Percentiles rank a stretch among this genome's conserved stretches.
These are phyloP conservation scores for Penicillium brevicompactum DNA, from an alignment of 2,329 filamentous ascomycete genomes.

Conservation along the genomic window DNA sequence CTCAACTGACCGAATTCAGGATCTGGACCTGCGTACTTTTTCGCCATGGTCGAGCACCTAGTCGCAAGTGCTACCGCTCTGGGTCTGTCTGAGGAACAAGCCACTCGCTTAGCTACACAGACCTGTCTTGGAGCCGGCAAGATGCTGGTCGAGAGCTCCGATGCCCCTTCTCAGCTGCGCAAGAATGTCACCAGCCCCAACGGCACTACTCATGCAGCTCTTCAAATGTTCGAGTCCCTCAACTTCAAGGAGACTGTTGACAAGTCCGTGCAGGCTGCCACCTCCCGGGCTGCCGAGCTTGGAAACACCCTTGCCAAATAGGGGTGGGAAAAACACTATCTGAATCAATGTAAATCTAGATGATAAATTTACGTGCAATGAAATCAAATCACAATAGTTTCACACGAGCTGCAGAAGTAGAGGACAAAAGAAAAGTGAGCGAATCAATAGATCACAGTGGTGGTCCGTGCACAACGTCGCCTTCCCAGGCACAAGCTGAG, in stretches of 20 bases:
- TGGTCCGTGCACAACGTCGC: slow-evolving; percentile 7
- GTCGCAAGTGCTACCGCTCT: slow-evolving; percentile 35
- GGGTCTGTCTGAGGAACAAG: slow-evolving; percentile 36
- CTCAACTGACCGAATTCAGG: slow-evolving; percentile 20
- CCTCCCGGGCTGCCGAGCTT: slow-evolving; percentile 33
- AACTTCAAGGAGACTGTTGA: slow-evolving; percentile 34
- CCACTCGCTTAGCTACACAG: slow-evolving; percentile 35
- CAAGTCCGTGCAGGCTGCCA: slow-evolving; percentile 36
- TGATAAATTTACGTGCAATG: background rate
- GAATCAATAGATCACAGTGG: background rate
- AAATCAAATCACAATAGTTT: background rate
- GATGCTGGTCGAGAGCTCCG: slow-evolving; percentile 35
- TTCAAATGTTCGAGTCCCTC: slow-evolving; percentile 33
- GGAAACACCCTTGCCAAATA: slow-evolving; percentile 23
- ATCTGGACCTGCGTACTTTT: slow-evolving; percentile 41
- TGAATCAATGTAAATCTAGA: background rate
- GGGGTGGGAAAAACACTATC: background rate
- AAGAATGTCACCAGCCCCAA: slow-evolving; percentile 42
- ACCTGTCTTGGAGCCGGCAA: slow-evolving; percentile 39
- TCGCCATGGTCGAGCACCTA: slow-evolving; percentile 40
- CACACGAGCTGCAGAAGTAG: background rate
- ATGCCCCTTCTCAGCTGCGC: slow-evolving; percentile 34
- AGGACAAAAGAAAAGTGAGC: background rate
- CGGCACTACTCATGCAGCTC: slow-evolving; percentile 36
- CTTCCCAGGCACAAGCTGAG: slow-evolving; percentile 1